phyloP scores from a whole-genome alignment of 2,329 filamentous ascomycete genomes.

The Thermothelomyces thermophilus region DNA sequence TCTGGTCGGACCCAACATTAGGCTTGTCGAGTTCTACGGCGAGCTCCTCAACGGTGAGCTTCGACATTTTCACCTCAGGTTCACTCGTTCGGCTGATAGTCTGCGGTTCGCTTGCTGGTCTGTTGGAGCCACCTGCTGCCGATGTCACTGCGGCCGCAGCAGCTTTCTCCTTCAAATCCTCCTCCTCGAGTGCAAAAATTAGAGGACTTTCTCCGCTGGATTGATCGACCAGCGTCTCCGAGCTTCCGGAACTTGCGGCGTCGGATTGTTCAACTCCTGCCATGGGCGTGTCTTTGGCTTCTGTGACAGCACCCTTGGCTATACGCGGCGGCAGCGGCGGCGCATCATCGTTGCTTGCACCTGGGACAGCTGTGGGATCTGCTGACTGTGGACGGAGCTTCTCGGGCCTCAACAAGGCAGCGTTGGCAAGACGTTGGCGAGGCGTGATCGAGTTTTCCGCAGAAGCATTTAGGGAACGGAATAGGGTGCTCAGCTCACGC shows the following conservation, averaged over 20 bases:
- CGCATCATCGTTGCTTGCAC: slow-evolving; percentile 26
- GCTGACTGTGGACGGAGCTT: slow-evolving; percentile 17
- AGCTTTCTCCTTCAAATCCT: slow-evolving; percentile 17
- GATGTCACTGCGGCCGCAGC: slow-evolving; percentile 8
- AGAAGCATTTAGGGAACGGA: slow-evolving; percentile 61
- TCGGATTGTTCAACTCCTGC: slow-evolving; percentile 31
- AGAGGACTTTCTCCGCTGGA: slow-evolving; percentile 34
- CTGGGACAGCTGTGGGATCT: slow-evolving; percentile 7
- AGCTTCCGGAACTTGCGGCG: slow-evolving; percentile 43
- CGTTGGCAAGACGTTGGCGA: slow-evolving; percentile 68
- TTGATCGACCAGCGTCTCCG: slow-evolving; percentile 45
- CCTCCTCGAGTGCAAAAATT: slow-evolving; percentile 29
- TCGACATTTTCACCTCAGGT: slow-evolving; percentile 13
- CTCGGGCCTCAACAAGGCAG: slow-evolving; percentile 53
- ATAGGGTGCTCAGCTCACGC: slow-evolving; percentile 64
- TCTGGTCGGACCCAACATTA: slow-evolving; percentile 55
- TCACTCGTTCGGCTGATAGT: not conserved
- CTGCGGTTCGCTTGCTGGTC: slow-evolving; percentile 11
- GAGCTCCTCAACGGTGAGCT: slow-evolving; percentile 23
- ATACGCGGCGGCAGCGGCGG: slow-evolving; percentile 42
- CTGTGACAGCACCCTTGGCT: slow-evolving; percentile 19
- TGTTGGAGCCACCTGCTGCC: no score
- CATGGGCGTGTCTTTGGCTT: slow-evolving; percentile 23
- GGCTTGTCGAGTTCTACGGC: slow-evolving; percentile 23
- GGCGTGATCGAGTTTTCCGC: slow-evolving; percentile 59